Conservation (phyloP, 176 grass and related monocot species). For the Triticum dicoccoides region DNA sequence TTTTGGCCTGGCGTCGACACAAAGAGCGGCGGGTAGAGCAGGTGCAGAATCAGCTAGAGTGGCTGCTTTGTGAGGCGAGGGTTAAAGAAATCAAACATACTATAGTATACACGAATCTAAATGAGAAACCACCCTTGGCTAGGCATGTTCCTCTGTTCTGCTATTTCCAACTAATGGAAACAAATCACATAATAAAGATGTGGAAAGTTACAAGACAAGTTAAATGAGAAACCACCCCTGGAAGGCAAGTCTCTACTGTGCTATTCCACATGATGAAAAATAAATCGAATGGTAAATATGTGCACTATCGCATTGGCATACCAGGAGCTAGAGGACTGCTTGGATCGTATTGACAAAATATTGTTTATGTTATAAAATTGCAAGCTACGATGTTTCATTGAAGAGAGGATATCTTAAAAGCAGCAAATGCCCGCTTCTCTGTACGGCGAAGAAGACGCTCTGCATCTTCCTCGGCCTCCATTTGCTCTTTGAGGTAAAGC, state of each 20-base stretch:
- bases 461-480: constrained; percentile 98
- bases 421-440: constrained; percentile 95
- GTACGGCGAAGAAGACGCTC: constrained; percentile 85
- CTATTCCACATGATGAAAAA: background rate
- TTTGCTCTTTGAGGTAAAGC: constrained; percentile 97
- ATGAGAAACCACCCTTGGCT: background rate
- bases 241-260: background rate
- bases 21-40: constrained; percentile 60
- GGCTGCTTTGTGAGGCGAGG: constrained; percentile 65
- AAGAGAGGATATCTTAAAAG: constrained; percentile 97
- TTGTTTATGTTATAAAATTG: background rate
- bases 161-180: background rate
- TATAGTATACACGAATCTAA: background rate
- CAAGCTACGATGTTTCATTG: background rate
- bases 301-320: background rate
- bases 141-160: background rate
- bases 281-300: background rate
- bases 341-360: background rate
- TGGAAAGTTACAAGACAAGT: background rate
- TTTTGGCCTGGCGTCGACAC: constrained; percentile 85
- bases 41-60: constrained; percentile 74
- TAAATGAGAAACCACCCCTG: background rate
- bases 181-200: background rate
- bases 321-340: background rate
- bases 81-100: constrained; percentile 45